Conservation (phyloP, 345 rosid species). For the Rhodamnia argentea region DNA sequence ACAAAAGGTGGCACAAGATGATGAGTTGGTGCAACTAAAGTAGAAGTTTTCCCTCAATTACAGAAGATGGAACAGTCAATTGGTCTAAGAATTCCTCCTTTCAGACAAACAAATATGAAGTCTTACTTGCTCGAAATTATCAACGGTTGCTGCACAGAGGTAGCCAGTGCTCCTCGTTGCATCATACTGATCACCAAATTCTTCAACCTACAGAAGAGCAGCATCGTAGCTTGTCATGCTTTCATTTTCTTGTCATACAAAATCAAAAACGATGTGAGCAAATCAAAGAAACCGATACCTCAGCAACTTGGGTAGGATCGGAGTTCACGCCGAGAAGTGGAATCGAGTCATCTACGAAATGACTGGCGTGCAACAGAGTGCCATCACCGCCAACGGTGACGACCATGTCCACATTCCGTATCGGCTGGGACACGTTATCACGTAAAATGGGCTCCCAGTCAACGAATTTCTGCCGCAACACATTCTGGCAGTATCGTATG, state of each 20-base stretch:
- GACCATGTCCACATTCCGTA: slow-evolving; percentile 71
- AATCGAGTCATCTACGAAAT: slow-evolving; percentile 66
- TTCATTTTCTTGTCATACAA: background rate
- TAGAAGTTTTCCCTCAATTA: background rate
- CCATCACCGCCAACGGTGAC: slow-evolving; percentile 93
- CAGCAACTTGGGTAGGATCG: slow-evolving; percentile 70
- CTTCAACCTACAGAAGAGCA: slow-evolving; percentile 41
- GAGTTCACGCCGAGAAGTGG: slow-evolving; percentile 86
- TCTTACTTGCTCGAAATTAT: slow-evolving; percentile 73
- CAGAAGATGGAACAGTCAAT: background rate
- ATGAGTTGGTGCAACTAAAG: background rate
- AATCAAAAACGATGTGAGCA: background rate
- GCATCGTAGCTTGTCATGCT: background rate
- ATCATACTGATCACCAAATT: slow-evolving; percentile 58
- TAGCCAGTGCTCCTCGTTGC: slow-evolving; percentile 84
- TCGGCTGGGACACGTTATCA: slow-evolving; percentile 31
- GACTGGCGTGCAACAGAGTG: slow-evolving; percentile 88
- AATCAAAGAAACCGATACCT: slow-evolving; percentile 22
- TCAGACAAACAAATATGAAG: background rate
- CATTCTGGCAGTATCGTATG: slow-evolving; percentile 57
- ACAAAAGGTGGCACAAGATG: background rate
- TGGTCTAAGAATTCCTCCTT: background rate
- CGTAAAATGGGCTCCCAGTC: slow-evolving; percentile 64
- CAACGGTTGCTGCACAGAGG: slow-evolving; percentile 76
- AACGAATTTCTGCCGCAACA: slow-evolving; percentile 48